phyloP scores from a whole-genome alignment of 805 yeast species.

The Ogataea glucozyma region DNA sequence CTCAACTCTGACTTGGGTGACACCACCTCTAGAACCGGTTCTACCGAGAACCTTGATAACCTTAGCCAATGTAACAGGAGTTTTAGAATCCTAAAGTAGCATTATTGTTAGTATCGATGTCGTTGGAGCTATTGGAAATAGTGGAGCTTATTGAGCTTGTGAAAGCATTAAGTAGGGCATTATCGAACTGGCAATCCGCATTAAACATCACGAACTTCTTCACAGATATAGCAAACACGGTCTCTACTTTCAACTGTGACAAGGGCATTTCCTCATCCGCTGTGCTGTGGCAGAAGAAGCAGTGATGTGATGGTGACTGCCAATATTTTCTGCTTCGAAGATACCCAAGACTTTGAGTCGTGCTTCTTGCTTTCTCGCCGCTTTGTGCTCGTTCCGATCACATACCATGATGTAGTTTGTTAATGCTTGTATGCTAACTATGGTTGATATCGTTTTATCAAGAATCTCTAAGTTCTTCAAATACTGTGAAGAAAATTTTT shows the following conservation, averaged over 20 bases:
- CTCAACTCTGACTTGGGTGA: conserved; percentile 97
- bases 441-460: conserved; percentile 3
- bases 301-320: too few species aligned
- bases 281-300: too few species aligned
- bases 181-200: too few species aligned
- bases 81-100: conserved; percentile 52
- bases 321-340: too few species aligned
- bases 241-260: too few species aligned
- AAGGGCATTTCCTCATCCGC: too few species aligned
- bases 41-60: conserved; percentile 99
- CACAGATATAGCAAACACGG: too few species aligned
- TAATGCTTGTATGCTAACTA: conserved; percentile 8
- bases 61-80: conserved; percentile 99
- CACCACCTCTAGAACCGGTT: conserved; percentile 99
- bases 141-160: too few species aligned
- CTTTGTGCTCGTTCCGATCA: not conserved
- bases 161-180: too few species aligned
- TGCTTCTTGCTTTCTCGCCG: too few species aligned
- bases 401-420: conserved; percentile 9
- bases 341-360: too few species aligned
- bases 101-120: conserved; percentile 14
- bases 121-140: not conserved
- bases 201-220: too few species aligned
- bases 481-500: conserved; percentile 13
- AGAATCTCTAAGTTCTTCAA: conserved; percentile 3